Evolutionary conservation across 2,329 filamentous ascomycete species (phyloP), one percentile per base, ranked within the genome.

Genomic region (Cladophialophora psammophila): DNA sequence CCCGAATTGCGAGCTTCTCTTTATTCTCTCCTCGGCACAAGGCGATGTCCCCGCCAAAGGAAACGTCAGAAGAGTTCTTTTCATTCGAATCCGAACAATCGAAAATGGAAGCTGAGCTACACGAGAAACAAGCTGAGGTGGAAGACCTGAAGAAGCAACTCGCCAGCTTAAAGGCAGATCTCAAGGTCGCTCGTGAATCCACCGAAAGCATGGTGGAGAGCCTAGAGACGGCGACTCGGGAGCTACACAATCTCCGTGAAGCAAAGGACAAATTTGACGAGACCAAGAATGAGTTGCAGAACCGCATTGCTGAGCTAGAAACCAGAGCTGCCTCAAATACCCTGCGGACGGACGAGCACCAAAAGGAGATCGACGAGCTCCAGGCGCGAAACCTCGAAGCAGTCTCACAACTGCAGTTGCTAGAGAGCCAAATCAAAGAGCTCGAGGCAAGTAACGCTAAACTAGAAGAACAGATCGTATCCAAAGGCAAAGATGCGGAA

Each of bases 21-120:
- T 66, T 79, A 26, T 80, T 80, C 63, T 80, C 79, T 18, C 78
- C 79, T 15, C 78, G 76, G 56, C 65, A 72, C 15, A 79, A 76
- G 63, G 60, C 78, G 1, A 60, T 74, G 10, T 75, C 78, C 12
- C 71, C 74, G n/a, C 69, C 76, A 32, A 73, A 78, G 38, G 77
- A 79, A 38, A 77, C 78, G 15, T 77, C 79, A 31, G 91, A 94
- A 70, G 92, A 96, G 57, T 91, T 97, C 79, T 97, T 97, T 79
- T 97, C 93, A 0, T 96, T 93, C 73, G 94, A 98, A 66, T 90
- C 90, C 59, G 94, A 98, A 78, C 84, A 96, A 13, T 91, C 92
- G 2, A 88, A 91, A 62, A 80, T 97, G n/a, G 90, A 96, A 74
- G 84, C 86, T 1, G 90, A 95, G 72, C 78, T 95, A 3, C 84